phyloP scores from a whole-genome alignment of 768 basidiomycete genomes.

The Hysterangium stoloniferum region DNA sequence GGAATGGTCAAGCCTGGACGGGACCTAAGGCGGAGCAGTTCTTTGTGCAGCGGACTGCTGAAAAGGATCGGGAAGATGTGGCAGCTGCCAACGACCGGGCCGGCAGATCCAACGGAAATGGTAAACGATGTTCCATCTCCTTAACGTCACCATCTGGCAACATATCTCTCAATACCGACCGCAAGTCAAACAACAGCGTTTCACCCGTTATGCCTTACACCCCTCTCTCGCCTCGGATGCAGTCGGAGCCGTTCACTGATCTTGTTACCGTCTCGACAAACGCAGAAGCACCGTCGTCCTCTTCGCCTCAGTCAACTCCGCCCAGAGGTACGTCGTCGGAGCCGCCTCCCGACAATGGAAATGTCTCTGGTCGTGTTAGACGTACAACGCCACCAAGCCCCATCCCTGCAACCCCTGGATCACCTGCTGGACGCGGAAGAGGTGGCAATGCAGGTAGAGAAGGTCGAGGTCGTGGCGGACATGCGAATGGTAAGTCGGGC shows the following conservation, averaged over 20 bases:
- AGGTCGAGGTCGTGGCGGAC: neutral
- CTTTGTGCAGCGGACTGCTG: conserved; percentile 17
- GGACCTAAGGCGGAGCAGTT: conserved; percentile 23
- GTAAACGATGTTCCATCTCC: neutral
- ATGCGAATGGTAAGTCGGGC: neutral
- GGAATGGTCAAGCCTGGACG: conserved; percentile 25
- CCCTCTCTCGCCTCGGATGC: neutral
- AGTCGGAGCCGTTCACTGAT: neutral
- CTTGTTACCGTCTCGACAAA: neutral
- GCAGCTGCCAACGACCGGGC: conserved; percentile 4
- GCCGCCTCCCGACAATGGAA: neutral
- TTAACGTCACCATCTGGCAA: neutral
- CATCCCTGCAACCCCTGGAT: neutral
- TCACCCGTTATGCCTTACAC: conserved; percentile 1
- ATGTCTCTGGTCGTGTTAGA: neutral
- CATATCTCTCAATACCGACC: neutral
- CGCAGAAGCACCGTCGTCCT: neutral
- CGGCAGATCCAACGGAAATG: neutral
- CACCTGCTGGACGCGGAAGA: neutral
- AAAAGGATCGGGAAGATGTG: conserved; percentile 20
- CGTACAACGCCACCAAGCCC: neutral
- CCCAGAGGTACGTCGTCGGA: neutral
- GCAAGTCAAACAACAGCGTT: neutral
- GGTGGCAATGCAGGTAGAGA: neutral
- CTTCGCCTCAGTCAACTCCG: neutral